Conservation (phyloP, 2,329 filamentous ascomycete genomes). For the Emericellopsis cladophorae region DNA sequence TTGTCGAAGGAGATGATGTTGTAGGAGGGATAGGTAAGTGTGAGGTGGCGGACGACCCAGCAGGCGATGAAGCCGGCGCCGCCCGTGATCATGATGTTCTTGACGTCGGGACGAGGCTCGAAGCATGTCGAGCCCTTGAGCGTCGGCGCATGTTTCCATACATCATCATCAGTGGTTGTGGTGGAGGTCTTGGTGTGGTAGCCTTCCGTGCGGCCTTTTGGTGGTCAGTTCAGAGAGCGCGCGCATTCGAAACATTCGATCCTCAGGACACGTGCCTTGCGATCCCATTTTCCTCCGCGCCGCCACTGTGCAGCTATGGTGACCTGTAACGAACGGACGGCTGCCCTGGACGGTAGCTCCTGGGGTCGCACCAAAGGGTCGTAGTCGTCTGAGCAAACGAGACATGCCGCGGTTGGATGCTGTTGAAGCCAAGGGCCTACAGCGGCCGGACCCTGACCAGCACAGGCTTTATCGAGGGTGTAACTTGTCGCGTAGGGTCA, state of each 20-base stretch:
- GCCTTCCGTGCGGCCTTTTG: not conserved
- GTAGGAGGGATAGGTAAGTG: conserved; percentile 63
- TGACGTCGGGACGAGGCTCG: conserved; percentile 53
- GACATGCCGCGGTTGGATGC: not conserved
- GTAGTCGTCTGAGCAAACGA: not conserved
- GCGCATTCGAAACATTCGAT: too few species aligned
- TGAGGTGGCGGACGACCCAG: conserved; percentile 71
- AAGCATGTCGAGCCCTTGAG: conserved; percentile 59
- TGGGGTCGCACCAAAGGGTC: not conserved
- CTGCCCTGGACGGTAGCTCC: not conserved
- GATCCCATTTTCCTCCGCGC: not conserved
- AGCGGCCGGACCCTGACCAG: too few species aligned
- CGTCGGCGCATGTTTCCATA: conserved; percentile 62
- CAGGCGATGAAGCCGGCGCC: conserved; percentile 82
- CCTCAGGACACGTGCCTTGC: not conserved
- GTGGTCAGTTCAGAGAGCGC: not conserved
- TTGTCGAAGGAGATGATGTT: conserved; percentile 77
- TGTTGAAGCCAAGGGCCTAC: too few species aligned
- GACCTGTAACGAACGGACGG: not conserved
- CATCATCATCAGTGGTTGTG: conserved; percentile 32
- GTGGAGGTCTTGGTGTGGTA: not conserved
- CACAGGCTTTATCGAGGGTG: too few species aligned
- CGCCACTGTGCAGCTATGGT: not conserved
- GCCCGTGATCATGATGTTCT: conserved; percentile 74
- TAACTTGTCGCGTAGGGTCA: too few species aligned